Conservation (phyloP, 129 eudicot species). For the Lactuca saligna region DNA sequence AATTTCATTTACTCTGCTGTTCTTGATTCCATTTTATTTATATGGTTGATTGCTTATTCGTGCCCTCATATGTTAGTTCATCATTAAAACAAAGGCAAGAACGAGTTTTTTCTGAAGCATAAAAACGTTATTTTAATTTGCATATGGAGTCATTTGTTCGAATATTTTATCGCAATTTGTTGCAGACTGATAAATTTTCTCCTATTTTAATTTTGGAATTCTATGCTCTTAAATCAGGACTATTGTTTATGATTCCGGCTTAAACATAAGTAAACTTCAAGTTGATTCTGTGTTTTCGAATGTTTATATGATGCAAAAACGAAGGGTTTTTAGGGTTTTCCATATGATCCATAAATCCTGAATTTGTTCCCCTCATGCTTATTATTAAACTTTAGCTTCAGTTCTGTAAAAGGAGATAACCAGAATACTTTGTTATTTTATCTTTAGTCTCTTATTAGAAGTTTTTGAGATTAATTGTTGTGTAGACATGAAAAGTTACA, state of each 20-base stretch:
- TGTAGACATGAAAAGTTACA: background rate
- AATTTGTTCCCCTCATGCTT: background rate
- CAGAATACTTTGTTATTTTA: background rate
- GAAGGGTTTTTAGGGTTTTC: background rate
- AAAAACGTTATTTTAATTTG: background rate
- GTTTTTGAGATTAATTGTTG: background rate
- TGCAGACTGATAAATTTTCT: background rate
- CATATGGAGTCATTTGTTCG: background rate
- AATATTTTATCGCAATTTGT: background rate
- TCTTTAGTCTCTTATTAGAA: background rate
- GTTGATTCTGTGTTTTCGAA: background rate
- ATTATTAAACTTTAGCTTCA: background rate
- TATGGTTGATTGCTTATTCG: background rate
- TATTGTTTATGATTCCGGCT: constrained; percentile 9
- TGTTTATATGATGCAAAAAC: background rate
- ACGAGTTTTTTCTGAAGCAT: background rate
- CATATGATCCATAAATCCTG: background rate
- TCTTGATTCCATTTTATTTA: background rate
- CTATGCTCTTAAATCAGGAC: background rate
- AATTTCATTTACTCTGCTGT: constrained; percentile 4
- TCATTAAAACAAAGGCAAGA: background rate
- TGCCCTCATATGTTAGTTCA: background rate
- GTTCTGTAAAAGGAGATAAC: background rate
- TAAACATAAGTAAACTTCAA: background rate
- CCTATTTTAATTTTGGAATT: background rate